Evolutionary conservation across 2,329 filamentous ascomycete genomes (phyloP).

Genomic region (Colletotrichum zoysiae): DNA sequence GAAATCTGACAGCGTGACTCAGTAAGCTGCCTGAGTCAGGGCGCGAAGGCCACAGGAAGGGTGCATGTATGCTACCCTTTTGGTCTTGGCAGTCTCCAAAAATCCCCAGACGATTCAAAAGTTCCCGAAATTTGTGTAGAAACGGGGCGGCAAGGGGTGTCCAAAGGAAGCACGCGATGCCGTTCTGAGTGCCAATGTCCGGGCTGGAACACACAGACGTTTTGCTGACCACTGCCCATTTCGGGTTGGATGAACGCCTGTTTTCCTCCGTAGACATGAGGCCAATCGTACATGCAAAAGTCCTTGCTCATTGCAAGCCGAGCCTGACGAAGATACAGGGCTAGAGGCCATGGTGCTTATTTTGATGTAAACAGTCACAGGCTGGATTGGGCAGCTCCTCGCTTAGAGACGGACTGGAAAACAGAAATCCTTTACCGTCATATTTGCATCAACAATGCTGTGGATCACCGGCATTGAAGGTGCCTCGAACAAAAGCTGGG

Average conservation of each 20-base stretch:
- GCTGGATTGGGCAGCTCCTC: conserved; percentile 8
- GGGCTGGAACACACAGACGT: conserved; percentile 17
- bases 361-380: not conserved
- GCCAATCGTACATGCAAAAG: not conserved
- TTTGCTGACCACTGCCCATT: not conserved
- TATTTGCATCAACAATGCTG: not conserved
- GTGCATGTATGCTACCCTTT: not conserved
- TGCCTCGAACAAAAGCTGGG: not conserved
- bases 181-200: conserved; percentile 30
- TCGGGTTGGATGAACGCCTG: not conserved
- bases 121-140: conserved; percentile 15
- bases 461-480: not conserved
- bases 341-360: not conserved
- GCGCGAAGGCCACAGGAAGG: not conserved
- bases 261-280: conserved; percentile 3
- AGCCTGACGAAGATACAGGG: not conserved
- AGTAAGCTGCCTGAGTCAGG: not conserved
- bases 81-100: conserved; percentile 24
- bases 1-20: not conserved
- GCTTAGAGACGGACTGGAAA: not conserved
- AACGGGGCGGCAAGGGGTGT: not conserved
- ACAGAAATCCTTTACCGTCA: not conserved
- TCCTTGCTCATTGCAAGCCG: not conserved
- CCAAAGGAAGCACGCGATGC: not conserved
- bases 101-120: conserved; percentile 27